These are phyloP conservation scores for Podila clonocystis DNA, from an alignment of 192 early-diverging fungal genomes.

Conservation along the genomic window DNA sequence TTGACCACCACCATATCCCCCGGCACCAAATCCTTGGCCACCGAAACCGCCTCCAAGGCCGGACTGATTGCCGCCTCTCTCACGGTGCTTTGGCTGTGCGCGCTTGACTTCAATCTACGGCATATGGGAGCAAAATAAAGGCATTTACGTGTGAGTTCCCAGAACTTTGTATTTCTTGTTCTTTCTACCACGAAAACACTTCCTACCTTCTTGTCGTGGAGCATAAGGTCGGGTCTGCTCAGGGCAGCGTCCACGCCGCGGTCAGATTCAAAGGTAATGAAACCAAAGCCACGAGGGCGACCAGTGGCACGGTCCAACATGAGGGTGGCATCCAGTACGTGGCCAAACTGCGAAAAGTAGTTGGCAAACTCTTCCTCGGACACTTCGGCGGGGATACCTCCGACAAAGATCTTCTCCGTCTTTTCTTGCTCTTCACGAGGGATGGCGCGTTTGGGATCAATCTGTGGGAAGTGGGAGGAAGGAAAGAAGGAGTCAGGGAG, in stretches of 20 bases:
- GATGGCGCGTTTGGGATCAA: constrained; percentile 79
- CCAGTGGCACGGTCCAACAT: constrained; percentile 89
- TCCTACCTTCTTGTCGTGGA: constrained; percentile 76
- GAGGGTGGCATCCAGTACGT: constrained; percentile 83
- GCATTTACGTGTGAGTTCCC: not conserved
- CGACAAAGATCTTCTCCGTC: constrained; percentile 93
- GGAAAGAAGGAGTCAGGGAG: not conserved
- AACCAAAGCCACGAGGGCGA: constrained; percentile 94
- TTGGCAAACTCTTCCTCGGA: constrained; percentile 86
- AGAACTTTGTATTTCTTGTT: not conserved
- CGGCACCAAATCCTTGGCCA: constrained; percentile 14
- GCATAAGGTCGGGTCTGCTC: constrained; percentile 68
- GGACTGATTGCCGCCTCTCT: constrained; percentile 17
- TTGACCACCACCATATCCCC: constrained; percentile 27
- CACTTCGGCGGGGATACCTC: constrained; percentile 87
- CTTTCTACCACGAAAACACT: not conserved
- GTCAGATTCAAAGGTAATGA: constrained; percentile 89
- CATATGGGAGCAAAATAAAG: not conserved
- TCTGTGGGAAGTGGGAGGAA: constrained; percentile 46
- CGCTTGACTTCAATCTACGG: constrained; percentile 76
- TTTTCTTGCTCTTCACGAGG: constrained; percentile 80
- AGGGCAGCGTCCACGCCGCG: constrained; percentile 82
- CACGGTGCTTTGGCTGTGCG: constrained; percentile 73
- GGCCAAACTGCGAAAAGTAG: constrained; percentile 89
- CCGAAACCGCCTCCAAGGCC: constrained; percentile 43